Evolutionary conservation across 805 yeast species (phyloP), one percentile per base, ranked within the genome.

Genomic region (Hermanozyma aechmeae): DNA sequence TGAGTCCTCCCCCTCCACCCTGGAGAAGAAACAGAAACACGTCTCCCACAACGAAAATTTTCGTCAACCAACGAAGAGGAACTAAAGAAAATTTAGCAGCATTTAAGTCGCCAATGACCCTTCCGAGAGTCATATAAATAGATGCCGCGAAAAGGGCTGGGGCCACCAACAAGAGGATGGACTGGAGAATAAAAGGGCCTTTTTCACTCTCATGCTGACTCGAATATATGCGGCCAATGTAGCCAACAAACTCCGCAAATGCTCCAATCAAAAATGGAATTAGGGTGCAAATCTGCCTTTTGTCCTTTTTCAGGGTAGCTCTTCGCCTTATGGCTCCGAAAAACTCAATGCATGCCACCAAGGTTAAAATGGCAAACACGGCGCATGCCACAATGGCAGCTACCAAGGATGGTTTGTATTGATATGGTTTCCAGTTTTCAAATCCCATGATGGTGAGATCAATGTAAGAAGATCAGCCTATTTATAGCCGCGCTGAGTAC

Each of bases 1-100:
- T 56, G 23, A 53, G 15, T 3, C 58, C 60, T 24, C 54, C 61
- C 16, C 61, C 61, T 15, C 38, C 35, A 10, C 45, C 47, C 39
- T 54, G 61, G 23, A 53, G 18, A 4, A 50, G 29, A 26, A 53
- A 47, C 23, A 54, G 44, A 5, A 45, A 9, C 9, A 53, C 38
- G 36, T 56, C 61, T 13, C 56, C 56, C n/a, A 30, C 8, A 5
- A 54, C 54, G 42, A 53, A 54, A 10, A 50, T 30, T 6, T 36
- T 37, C 2, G 56, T 51, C 9, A 45, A 38, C 26, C 33, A 45
- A 26, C 40, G 40, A 5, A 43, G 26, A 6, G 45, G 47, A 10
- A 50, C 40, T 19, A 47, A 21, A 6, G 39, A 37, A 13, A 35
- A 26, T 7, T 38, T 30, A 23, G 33, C 38, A 17, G 45, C 45